These are phyloP conservation scores for Globisporangium alternatum DNA, from an alignment of 352 stramenopile species.

Conservation along the genomic window DNA sequence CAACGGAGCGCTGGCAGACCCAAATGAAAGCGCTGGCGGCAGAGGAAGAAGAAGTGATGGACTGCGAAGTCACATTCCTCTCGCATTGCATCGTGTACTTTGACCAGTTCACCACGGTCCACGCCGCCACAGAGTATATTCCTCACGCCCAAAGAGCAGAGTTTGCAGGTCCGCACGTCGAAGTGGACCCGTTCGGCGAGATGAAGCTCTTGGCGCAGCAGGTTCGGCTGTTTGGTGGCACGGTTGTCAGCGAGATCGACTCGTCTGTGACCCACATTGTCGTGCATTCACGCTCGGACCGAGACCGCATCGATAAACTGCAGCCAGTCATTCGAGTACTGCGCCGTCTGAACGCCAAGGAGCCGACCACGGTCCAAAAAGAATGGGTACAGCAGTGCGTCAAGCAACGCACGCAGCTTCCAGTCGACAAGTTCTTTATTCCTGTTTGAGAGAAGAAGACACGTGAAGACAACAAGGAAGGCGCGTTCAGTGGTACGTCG, in stretches of 20 bases:
- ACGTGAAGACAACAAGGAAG: neutral
- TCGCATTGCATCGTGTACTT: constrained; percentile 74
- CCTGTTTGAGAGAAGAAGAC: constrained; percentile 30
- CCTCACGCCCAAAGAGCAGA: neutral
- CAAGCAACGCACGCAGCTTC: constrained; percentile 40
- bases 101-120: constrained; percentile 31
- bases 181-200: constrained; percentile 23
- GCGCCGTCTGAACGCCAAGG: constrained; percentile 36
- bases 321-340: constrained; percentile 43
- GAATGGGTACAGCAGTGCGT: constrained; percentile 63
- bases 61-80: constrained; percentile 64
- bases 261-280: constrained; percentile 65
- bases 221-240: constrained; percentile 52
- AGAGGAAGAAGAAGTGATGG: constrained; percentile 72
- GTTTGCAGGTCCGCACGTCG: constrained; percentile 6
- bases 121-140: neutral
- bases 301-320: constrained; percentile 33
- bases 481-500: neutral
- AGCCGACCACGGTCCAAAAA: constrained; percentile 54
- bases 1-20: constrained; percentile 46
- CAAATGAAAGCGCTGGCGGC: constrained; percentile 33
- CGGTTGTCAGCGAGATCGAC: constrained; percentile 36
- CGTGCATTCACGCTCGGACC: constrained; percentile 24
- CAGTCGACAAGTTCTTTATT: constrained; percentile 53
- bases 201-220: constrained; percentile 63